A percentile compares a stretch with the other conserved stretches of the same genome.
Evolutionary conservation across 2,329 filamentous ascomycete genomes (phyloP).

Genomic region (Boeremia exigua): DNA sequence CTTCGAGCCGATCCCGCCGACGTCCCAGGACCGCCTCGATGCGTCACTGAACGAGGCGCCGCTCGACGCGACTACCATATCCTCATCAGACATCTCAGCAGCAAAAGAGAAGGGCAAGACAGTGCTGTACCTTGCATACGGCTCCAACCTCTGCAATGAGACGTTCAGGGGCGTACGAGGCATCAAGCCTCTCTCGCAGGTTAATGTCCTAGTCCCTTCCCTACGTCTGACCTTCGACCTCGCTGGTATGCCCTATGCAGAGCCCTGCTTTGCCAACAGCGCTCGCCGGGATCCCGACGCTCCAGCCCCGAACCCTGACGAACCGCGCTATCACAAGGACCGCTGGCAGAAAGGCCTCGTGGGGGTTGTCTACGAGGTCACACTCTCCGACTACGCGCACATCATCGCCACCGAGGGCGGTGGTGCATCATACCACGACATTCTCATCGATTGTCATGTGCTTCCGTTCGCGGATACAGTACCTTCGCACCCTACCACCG

Average conservation of each 20-base stretch:
- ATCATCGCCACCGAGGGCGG: slow-evolving; percentile 93
- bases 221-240: slow-evolving; percentile 84
- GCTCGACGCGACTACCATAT: slow-evolving; percentile 27
- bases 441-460: slow-evolving; percentile 77
- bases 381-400: slow-evolving; percentile 76
- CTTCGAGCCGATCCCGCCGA: slow-evolving; percentile 27
- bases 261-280: slow-evolving; percentile 92
- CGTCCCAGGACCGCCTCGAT: slow-evolving; percentile 39
- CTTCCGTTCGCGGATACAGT: slow-evolving; percentile 66
- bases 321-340: slow-evolving; percentile 57
- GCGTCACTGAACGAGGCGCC: slow-evolving; percentile 39
- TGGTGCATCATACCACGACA: slow-evolving; percentile 82
- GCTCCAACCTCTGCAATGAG: slow-evolving; percentile 82
- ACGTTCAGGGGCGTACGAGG: slow-evolving; percentile 80
- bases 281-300: slow-evolving; percentile 57
- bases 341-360: slow-evolving; percentile 83
- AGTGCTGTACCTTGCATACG: slow-evolving; percentile 69
- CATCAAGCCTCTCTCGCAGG: slow-evolving; percentile 79
- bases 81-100: slow-evolving; percentile 15
- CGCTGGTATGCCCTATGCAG: slow-evolving; percentile 81
- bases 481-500: slow-evolving; percentile 66
- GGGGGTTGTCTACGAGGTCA: slow-evolving; percentile 96
- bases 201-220: slow-evolving; percentile 82
- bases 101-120: slow-evolving; percentile 43
- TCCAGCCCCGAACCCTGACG: slow-evolving; percentile 35